Conservation (phyloP, 169 alveolate species). For the Eimeria acervulina region DNA sequence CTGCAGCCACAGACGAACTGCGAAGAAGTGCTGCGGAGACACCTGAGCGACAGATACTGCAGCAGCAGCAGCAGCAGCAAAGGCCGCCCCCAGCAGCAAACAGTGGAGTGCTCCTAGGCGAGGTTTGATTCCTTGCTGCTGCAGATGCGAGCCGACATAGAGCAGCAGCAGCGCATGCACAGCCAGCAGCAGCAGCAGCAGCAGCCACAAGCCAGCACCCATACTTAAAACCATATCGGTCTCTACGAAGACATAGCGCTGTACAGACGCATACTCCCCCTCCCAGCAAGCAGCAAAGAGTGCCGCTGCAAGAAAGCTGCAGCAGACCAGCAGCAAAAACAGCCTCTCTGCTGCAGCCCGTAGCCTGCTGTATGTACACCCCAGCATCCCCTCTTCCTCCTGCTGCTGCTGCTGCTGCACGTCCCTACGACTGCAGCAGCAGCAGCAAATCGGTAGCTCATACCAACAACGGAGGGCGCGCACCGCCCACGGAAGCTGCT, state of each 20-base stretch:
- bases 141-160: neutral
- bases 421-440: neutral
- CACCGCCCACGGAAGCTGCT: neutral
- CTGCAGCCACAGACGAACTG: conserved; percentile 28
- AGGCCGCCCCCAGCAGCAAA: neutral
- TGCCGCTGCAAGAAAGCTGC: conserved; percentile 26
- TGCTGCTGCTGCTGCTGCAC: conserved; percentile 47
- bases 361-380: neutral
- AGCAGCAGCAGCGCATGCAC: conserved; percentile 21
- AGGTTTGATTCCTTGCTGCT: neutral
- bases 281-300: neutral
- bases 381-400: neutral
- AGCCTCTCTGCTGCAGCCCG: neutral
- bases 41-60: neutral
- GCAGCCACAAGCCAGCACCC: neutral
- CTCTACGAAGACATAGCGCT: neutral
- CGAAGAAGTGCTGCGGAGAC: conserved; percentile 12
- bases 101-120: neutral
- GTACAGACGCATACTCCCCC: conserved; percentile 6
- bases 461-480: conserved; percentile 57
- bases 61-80: conserved; percentile 2
- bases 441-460: conserved; percentile 39
- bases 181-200: conserved; percentile 10
- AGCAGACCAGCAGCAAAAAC: neutral
- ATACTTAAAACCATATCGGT: neutral